Conservation (phyloP, 129 eudicot genomes). For the Centella asiatica region DNA sequence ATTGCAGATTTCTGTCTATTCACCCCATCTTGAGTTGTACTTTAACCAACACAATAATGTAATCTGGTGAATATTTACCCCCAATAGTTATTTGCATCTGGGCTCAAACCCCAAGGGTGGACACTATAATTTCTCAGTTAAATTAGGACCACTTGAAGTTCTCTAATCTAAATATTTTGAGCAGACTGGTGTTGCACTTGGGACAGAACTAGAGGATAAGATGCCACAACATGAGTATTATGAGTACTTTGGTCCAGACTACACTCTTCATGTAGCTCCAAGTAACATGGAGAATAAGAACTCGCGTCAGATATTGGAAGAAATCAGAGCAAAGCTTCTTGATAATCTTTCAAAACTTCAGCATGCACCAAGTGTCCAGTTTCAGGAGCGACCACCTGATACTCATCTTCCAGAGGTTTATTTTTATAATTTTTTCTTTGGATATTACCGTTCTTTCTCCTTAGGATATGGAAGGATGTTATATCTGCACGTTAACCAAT, state of each 20-base stretch:
- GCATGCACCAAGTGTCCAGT: slow-evolving; percentile 64
- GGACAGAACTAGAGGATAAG: slow-evolving; percentile 49
- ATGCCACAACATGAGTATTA: slow-evolving; percentile 52
- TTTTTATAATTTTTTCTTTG: slow-evolving; percentile 5
- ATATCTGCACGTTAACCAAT: neutral
- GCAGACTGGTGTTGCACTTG: slow-evolving; percentile 66
- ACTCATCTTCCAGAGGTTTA: slow-evolving; percentile 51
- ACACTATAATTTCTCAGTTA: neutral
- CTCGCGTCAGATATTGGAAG: slow-evolving; percentile 41
- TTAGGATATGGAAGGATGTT: neutral
- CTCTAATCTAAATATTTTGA: no score
- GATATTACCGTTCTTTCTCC: neutral
- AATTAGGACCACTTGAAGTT: neutral
- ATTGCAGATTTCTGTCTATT: no score
- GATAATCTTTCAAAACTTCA: slow-evolving; percentile 46
- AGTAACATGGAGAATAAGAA: slow-evolving; percentile 66
- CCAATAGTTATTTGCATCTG: neutral
- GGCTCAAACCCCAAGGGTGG: no score
- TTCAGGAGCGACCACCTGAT: slow-evolving; percentile 62
- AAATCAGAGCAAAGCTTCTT: slow-evolving; percentile 42
- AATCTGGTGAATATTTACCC: no score
- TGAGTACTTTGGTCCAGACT: slow-evolving; percentile 63
- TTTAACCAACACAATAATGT: no score
- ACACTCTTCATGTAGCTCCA: slow-evolving; percentile 53
- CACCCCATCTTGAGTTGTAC: no score